Base-by-base conservation (phyloP, 208 protist species). In the Trypanosoma congolense region DNA sequence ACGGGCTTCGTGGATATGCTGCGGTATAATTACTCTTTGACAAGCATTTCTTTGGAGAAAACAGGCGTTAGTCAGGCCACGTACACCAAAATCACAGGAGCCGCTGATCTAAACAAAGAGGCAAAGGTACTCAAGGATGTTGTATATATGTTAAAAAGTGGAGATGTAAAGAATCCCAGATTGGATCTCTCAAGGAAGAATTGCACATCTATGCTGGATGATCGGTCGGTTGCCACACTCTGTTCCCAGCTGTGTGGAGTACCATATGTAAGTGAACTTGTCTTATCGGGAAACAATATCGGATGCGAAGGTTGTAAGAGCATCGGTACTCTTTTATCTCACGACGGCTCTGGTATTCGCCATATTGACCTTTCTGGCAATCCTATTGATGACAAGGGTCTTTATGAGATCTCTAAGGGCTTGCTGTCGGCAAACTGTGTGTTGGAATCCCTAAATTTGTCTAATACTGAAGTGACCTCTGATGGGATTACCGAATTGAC, bases 41-140 rank as follows among this genome's bases (percentile, higher is more conserved):
- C 52, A 10, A 40, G 48, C 10, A 46, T 94, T 38, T 55, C 55
- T n/a, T 47, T 91, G 25, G 48, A 74, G 22, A 57, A 71, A 46
- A 93, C 82, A 30, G 71, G 79, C 24, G 74, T 93, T 22, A 46
- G 65, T 4, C 22, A 52, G 9, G 56, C 70, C 16, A 55, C 74
- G 47, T 54, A 59, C 2, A 53, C 53, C 16, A 61, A 63, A 36
- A 81, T 95, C 29, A 60, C 67, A 36, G 48, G 62, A 31, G 80
- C 80, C 29, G 87, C 78, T 42, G 64, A 75, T 36, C 49, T 95
- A 1, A 95, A 95, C 48, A 76, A 75, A 16, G 81, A 93, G 35
- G 64, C 82, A 26, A 57, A 44, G 21, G 46, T 65, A 18, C 48
- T 91, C 18, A 95, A 95, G 59, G 60, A 41, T 26, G 56, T 76